phyloP scores from a whole-genome alignment of 2,329 filamentous ascomycete genomes.

The Lomentospora prolificans region DNA sequence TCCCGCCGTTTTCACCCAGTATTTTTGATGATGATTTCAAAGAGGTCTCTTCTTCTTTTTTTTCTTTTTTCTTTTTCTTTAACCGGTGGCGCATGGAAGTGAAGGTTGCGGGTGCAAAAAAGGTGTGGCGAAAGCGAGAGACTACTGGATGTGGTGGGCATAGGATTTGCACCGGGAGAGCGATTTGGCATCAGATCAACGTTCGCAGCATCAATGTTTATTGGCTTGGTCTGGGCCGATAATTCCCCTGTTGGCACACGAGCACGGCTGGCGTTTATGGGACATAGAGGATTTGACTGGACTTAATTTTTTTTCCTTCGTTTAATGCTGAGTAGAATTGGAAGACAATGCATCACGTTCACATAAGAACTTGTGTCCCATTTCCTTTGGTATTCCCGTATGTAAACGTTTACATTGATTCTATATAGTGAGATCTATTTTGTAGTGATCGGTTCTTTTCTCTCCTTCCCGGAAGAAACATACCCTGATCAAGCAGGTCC shows the following conservation, averaged over 20 bases:
- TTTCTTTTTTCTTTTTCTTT: background rate
- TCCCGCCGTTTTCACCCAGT: too few relatives aligned
- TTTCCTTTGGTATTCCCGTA: background rate
- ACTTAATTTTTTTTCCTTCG: background rate
- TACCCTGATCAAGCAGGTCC: background rate
- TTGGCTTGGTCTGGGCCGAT: background rate
- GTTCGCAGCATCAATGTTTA: background rate
- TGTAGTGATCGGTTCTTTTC: too few relatives aligned
- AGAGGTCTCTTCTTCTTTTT: too few relatives aligned
- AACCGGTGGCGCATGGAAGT: background rate
- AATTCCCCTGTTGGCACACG: background rate
- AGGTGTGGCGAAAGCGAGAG: background rate
- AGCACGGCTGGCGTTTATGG: constrained; percentile 7
- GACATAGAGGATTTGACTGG: constrained; percentile 1
- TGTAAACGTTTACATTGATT: background rate
- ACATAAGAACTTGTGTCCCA: too few relatives aligned
- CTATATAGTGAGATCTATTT: too few relatives aligned
- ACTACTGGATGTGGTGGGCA: background rate
- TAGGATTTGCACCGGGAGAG: background rate
- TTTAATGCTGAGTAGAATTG: background rate
- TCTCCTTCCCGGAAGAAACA: background rate
- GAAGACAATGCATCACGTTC: background rate
- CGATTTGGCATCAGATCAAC: background rate
- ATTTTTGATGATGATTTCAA: too few relatives aligned
- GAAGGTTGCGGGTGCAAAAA: background rate